Evolutionary conservation across 2,329 filamentous ascomycete species (phyloP).

Genomic region (Emergomyces africanus): DNA sequence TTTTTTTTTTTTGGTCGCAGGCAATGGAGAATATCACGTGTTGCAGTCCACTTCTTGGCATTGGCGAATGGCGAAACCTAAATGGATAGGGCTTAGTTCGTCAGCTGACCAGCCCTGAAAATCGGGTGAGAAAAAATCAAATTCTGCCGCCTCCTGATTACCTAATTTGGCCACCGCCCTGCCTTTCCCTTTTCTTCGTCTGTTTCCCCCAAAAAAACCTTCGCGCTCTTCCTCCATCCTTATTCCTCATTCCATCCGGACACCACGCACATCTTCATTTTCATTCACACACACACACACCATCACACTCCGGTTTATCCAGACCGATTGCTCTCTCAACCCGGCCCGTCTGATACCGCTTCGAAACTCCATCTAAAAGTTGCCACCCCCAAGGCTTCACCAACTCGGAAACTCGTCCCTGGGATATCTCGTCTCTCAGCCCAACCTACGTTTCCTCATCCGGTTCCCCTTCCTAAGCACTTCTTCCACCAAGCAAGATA

Average conservation of each 20-base stretch:
- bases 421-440: slow-evolving; percentile 4
- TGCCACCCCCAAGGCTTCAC: not conserved
- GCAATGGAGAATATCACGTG: too few relatives aligned
- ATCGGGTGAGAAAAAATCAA: not conserved
- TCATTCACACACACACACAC: too few relatives aligned
- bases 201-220: slow-evolving; percentile 13
- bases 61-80: too few relatives aligned
- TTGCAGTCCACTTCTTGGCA: too few relatives aligned
- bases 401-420: slow-evolving; percentile 3
- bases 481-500: slow-evolving; percentile 21
- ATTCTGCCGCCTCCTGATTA: not conserved
- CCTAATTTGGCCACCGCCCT: not conserved
- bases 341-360: not conserved
- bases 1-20: too few relatives aligned
- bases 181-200: slow-evolving; percentile 8
- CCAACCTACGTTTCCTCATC: slow-evolving; percentile 1
- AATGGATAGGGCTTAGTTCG: too few relatives aligned
- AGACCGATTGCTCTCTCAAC: not conserved
- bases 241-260: too few relatives aligned
- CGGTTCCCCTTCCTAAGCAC: slow-evolving; percentile 20
- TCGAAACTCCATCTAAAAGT: not conserved
- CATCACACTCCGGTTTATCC: not conserved
- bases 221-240: slow-evolving; percentile 7
- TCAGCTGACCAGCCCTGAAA: too few relatives aligned
- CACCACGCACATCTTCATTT: not conserved